A percentile compares a stretch with the other conserved stretches of the same genome.
Evolutionary conservation across 805 yeast species (phyloP).

Genomic region (Kluyveromyces lactis): DNA sequence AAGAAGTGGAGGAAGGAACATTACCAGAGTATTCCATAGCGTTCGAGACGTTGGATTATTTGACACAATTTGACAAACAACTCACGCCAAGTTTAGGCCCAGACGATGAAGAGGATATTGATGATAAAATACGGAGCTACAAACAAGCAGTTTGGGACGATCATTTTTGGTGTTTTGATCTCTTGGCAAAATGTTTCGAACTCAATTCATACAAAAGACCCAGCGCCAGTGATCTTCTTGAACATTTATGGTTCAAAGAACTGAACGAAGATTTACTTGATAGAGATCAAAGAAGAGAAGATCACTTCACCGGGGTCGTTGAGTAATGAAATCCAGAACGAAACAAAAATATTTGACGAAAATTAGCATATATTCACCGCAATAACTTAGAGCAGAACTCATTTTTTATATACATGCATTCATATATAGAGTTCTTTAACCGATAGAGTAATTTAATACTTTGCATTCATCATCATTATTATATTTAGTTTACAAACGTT

Average conservation of each 20-base stretch:
- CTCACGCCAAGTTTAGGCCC: constrained; percentile 13
- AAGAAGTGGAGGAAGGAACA: constrained; percentile 42
- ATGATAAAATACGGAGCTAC: constrained; percentile 22
- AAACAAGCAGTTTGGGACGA: constrained; percentile 30
- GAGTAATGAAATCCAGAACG: not conserved
- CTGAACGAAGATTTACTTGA: constrained; percentile 15
- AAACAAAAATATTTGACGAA: no score
- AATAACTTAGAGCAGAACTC: not conserved
- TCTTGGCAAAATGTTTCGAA: constrained; percentile 49
- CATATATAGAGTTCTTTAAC: no score
- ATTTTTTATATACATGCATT: no score
- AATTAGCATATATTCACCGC: constrained; percentile 1
- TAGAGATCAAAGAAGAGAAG: constrained; percentile 3
- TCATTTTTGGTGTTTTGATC: constrained; percentile 39
- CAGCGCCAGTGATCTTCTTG: constrained; percentile 49
- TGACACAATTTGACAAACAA: constrained; percentile 31
- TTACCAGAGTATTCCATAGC: constrained; percentile 68
- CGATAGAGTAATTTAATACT: no score
- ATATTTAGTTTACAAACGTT: no score
- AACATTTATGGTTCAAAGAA: constrained; percentile 52
- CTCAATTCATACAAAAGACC: constrained; percentile 50
- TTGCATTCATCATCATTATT: no score
- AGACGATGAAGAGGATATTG: constrained; percentile 10
- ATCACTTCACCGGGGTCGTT: constrained; percentile 2
- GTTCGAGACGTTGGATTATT: constrained; percentile 48